Evolutionary conservation across 2,329 filamentous ascomycete genomes (phyloP).

Genomic region (Trichoderma semiorbis): DNA sequence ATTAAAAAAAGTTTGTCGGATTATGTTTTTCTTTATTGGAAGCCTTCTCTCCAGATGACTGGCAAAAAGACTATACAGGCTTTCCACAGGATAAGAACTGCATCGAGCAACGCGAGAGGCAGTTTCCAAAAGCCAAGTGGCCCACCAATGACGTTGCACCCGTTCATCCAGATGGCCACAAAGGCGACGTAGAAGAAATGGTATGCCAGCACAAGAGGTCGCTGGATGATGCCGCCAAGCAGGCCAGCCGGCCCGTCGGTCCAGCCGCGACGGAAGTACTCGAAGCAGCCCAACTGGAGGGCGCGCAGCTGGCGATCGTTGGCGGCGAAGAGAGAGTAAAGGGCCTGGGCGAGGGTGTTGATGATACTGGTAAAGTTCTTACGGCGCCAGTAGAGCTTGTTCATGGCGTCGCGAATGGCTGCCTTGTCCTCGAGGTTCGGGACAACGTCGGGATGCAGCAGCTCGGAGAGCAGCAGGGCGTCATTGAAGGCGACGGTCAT

Average conservation of each 20-base stretch:
- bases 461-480: conserved; percentile 69
- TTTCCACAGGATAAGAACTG: conserved; percentile 70
- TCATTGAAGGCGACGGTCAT: conserved; percentile 99
- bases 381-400: conserved; percentile 78
- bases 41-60: conserved; percentile 67
- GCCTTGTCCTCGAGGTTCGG: conserved; percentile 65
- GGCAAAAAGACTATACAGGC: conserved; percentile 80
- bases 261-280: conserved; percentile 78
- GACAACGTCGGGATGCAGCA: conserved; percentile 67
- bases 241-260: conserved; percentile 77
- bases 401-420: conserved; percentile 66
- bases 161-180: conserved; percentile 71
- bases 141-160: conserved; percentile 36
- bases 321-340: conserved; percentile 89
- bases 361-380: conserved; percentile 83
- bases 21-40: conserved; percentile 19
- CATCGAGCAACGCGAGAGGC: conserved; percentile 63
- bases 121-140: conserved; percentile 40
- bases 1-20: neutral
- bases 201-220: conserved; percentile 74
- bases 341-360: conserved; percentile 94
- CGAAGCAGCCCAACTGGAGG: conserved; percentile 86
- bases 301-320: conserved; percentile 72
- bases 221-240: conserved; percentile 74
- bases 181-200: conserved; percentile 96